Evolutionary conservation across 495 filamentous ascomycete species (phyloP).

Genomic region (Talaromyces wortmannii): DNA sequence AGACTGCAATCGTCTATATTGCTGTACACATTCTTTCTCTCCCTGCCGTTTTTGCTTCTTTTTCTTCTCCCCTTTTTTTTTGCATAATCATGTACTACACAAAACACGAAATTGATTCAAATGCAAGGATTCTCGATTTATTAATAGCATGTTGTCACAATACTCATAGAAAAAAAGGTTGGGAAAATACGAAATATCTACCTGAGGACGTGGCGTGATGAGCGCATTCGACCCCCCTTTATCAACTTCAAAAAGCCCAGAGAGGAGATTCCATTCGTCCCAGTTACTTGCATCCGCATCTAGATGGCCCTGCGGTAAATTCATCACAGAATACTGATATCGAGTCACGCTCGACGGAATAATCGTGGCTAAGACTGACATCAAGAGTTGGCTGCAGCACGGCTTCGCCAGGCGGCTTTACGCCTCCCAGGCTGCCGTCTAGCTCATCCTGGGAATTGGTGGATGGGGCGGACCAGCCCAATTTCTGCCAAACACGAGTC

Average conservation of each 20-base stretch:
- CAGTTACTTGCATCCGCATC: not conserved
- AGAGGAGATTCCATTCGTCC: slow-evolving; percentile 1
- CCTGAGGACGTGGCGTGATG: too few species aligned
- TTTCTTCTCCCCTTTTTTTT: too few species aligned
- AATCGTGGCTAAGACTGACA: not conserved
- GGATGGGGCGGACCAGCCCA: not conserved
- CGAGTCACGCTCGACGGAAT: not conserved
- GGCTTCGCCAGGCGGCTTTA: not conserved
- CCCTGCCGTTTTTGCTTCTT: too few species aligned
- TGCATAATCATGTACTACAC: too few species aligned
- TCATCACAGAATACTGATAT: not conserved
- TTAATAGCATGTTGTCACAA: too few species aligned
- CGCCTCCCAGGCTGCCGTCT: not conserved
- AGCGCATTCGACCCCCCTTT: too few species aligned
- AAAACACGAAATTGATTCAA: too few species aligned
- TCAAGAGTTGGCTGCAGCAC: not conserved
- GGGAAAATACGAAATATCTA: too few species aligned
- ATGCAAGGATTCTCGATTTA: too few species aligned
- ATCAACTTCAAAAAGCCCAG: not conserved
- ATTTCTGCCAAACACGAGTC: not conserved
- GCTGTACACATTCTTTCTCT: too few species aligned
- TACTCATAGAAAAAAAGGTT: too few species aligned
- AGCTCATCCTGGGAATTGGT: not conserved
- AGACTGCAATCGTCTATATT: too few species aligned
- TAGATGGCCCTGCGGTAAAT: not conserved